These are phyloP conservation scores for Gaultheria prostrata DNA, from an alignment of 148 eudicot genomes.

Conservation along the genomic window DNA sequence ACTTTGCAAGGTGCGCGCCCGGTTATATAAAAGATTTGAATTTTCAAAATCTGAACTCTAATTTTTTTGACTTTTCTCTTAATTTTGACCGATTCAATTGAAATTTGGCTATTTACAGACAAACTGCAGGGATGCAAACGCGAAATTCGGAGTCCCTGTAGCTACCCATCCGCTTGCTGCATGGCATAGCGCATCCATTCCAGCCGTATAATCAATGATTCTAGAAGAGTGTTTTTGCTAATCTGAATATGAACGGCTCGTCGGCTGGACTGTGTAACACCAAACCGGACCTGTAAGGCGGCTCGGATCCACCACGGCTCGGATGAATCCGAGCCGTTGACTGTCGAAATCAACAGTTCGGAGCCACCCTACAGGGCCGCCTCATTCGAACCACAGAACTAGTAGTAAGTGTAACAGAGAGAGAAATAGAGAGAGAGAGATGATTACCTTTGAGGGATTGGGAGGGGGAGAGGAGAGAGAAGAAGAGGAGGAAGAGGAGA, in stretches of 20 bases:
- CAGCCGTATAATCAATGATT: no score
- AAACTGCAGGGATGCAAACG: background rate
- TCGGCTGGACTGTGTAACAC: no score
- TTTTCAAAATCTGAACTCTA: background rate
- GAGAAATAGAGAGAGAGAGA: background rate
- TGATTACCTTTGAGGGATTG: constrained; percentile 53
- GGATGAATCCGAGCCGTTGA: no score
- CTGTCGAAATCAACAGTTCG: no score
- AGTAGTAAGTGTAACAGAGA: background rate
- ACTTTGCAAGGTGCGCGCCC: no score
- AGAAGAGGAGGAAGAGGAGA: constrained; percentile 23
- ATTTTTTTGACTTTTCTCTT: background rate
- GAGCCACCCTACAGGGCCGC: no score
- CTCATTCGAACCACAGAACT: background rate
- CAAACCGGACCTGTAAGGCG: no score
- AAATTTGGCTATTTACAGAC: background rate
- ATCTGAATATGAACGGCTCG: no score
- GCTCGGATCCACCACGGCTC: background rate
- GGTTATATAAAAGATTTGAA: background rate
- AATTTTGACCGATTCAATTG: background rate
- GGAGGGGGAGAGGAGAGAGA: constrained; percentile 18
- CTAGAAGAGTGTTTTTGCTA: no score
- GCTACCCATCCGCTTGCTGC: no score
- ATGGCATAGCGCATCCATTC: no score
- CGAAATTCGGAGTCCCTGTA: no score